A percentile compares a stretch with the other conserved stretches of the same genome.
phyloP scores from a whole-genome alignment of 495 filamentous ascomycete species.

The Podospora appendiculata region DNA sequence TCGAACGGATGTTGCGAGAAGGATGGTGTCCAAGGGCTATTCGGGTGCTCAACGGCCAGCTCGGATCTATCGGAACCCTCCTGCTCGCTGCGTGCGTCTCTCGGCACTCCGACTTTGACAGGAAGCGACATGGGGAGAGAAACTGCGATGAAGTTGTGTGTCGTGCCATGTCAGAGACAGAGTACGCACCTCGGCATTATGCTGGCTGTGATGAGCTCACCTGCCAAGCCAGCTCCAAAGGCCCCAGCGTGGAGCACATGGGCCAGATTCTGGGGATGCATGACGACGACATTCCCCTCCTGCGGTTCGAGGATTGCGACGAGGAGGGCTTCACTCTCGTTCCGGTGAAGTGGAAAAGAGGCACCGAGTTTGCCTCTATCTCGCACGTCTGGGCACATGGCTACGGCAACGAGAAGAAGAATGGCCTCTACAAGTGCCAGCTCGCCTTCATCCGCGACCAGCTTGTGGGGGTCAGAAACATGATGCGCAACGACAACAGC shows the following conservation, averaged over 20 bases:
- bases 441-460: not conserved
- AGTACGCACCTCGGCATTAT: no score
- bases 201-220: no score
- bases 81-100: not conserved
- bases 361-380: not conserved
- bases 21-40: not conserved
- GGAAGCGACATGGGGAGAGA: not conserved
- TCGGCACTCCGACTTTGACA: not conserved
- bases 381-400: not conserved
- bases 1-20: not conserved
- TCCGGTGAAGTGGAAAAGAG: not conserved
- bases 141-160: no score
- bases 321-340: not conserved
- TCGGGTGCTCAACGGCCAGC: not conserved
- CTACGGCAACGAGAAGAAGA: not conserved
- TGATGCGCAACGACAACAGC: not conserved
- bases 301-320: not conserved
- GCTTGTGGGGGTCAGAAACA: not conserved
- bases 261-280: no score
- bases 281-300: not conserved
- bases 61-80: not conserved
- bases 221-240: no score
- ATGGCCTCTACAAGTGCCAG: not conserved
- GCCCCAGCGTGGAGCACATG: no score
- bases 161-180: no score